Percentiles rank a stretch among this genome's conserved stretches.
phyloP scores from a whole-genome alignment of 1,284 basidiomycete genomes.

The Leccinum subspadiceum region DNA sequence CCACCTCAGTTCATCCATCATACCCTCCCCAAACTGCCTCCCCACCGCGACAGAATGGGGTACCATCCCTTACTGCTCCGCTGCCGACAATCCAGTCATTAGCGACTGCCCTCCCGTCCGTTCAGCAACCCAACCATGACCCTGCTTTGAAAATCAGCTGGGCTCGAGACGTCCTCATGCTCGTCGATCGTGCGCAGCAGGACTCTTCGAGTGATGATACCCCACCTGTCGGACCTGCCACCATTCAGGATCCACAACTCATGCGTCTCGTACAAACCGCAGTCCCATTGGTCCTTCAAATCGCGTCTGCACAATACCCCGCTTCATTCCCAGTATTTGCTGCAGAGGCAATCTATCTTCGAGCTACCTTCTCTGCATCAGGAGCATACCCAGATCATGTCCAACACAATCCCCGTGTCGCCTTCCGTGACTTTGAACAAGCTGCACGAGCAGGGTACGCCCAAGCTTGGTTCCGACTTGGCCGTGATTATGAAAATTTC shows the following conservation, averaged over 20 bases:
- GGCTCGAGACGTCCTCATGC: constrained; percentile 77
- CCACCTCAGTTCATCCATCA: constrained; percentile 20
- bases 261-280: constrained; percentile 64
- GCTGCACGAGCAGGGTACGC: constrained; percentile 73
- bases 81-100: constrained; percentile 61
- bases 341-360: constrained; percentile 74
- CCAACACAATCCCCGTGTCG: constrained; percentile 68
- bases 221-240: constrained; percentile 47
- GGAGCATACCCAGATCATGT: constrained; percentile 65
- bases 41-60: constrained; percentile 26
- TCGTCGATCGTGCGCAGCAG: constrained; percentile 63
- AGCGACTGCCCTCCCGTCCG: constrained; percentile 41
- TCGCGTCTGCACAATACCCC: constrained; percentile 40
- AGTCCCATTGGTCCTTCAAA: constrained; percentile 56
- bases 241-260: constrained; percentile 63
- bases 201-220: constrained; percentile 40
- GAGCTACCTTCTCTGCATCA: constrained; percentile 68
- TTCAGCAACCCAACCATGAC: constrained; percentile 54
- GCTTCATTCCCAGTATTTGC: constrained; percentile 46
- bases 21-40: constrained; percentile 29
- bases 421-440: constrained; percentile 87
- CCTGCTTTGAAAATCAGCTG: constrained; percentile 66
- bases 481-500: constrained; percentile 89
- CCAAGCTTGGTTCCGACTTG: constrained; percentile 86
- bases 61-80: constrained; percentile 60